Percentiles rank a stretch among this genome's conserved stretches.
phyloP scores from a whole-genome alignment of 331 rosid genomes.

The Acacia pycnantha region DNA sequence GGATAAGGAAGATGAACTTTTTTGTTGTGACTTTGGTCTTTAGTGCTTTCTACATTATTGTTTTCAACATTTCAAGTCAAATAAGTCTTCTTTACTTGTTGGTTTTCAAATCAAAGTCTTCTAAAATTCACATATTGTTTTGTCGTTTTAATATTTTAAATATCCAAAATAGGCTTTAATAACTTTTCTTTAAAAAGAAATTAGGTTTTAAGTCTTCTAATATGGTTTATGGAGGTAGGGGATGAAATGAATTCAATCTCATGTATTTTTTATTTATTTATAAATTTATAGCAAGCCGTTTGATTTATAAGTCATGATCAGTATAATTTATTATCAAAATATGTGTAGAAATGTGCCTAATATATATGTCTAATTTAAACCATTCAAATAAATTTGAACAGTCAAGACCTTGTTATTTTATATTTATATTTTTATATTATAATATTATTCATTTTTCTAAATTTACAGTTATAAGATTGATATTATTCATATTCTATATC shows the following conservation, averaged over 20 bases:
- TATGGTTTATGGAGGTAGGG: neutral
- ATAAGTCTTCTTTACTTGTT: neutral
- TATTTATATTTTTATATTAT: no score
- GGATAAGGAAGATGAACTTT: neutral
- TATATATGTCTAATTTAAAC: neutral
- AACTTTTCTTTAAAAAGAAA: no score
- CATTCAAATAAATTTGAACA: neutral
- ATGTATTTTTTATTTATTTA: neutral
- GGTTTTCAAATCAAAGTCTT: neutral
- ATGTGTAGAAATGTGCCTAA: neutral
- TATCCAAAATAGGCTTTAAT: neutral
- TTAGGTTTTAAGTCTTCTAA: neutral
- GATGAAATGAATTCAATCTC: neutral
- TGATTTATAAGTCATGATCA: neutral
- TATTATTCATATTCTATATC: no score
- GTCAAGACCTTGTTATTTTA: no score
- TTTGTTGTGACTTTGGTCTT: neutral
- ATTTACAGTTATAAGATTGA: no score
- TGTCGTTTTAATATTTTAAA: neutral
- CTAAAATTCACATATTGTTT: neutral
- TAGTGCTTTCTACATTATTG: neutral
- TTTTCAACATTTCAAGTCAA: neutral
- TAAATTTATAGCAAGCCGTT: neutral
- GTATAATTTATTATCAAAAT: neutral
- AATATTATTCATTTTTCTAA: no score